These are phyloP conservation scores for Pleurotus pulmonarius DNA, from an alignment of 768 basidiomycete species.

Conservation along the genomic window DNA sequence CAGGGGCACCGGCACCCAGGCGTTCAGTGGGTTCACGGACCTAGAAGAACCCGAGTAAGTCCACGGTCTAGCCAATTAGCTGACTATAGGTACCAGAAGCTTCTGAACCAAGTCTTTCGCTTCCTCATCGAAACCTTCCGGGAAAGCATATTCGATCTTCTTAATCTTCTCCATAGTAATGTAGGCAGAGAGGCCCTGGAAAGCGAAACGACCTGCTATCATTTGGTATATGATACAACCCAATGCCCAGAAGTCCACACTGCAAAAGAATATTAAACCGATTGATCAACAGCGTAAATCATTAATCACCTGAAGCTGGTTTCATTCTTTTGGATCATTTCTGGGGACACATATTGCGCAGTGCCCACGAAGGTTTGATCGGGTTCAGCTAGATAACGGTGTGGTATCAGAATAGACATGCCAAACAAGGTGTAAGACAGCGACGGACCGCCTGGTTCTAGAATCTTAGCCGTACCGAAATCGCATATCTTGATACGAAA, in stretches of 20 bases:
- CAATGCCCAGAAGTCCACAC: slow-evolving; percentile 93
- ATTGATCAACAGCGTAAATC: not conserved
- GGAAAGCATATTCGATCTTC: slow-evolving; percentile 80
- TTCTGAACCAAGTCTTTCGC: slow-evolving; percentile 77
- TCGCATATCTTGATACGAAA: slow-evolving; percentile 94
- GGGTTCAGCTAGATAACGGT: slow-evolving; percentile 33
- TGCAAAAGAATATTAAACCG: slow-evolving; percentile 25
- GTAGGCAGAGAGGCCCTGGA: slow-evolving; percentile 88
- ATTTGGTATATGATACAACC: slow-evolving; percentile 95
- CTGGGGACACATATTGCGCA: slow-evolving; percentile 86
- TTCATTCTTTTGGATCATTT: slow-evolving; percentile 70
- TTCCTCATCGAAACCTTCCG: slow-evolving; percentile 77
- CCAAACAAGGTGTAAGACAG: slow-evolving; percentile 2
- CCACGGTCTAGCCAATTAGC: not conserved
- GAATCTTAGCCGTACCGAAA: slow-evolving; percentile 88
- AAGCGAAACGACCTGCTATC: slow-evolving; percentile 88
- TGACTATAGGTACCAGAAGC: slow-evolving; percentile 56
- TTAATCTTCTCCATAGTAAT: slow-evolving; percentile 95
- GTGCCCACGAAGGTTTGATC: slow-evolving; percentile 83
- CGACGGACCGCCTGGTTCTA: slow-evolving; percentile 51
- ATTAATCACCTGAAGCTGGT: slow-evolving; percentile 66
- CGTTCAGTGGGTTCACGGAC: slow-evolving; percentile 31
- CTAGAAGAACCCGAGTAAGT: slow-evolving; percentile 12
- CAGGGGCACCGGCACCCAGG: slow-evolving; percentile 44
- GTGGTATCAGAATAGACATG: slow-evolving; percentile 13